A percentile compares a stretch with the other conserved stretches of the same genome.
Conservation (phyloP, 257 asterid species). For the Echites panduratus region DNA sequence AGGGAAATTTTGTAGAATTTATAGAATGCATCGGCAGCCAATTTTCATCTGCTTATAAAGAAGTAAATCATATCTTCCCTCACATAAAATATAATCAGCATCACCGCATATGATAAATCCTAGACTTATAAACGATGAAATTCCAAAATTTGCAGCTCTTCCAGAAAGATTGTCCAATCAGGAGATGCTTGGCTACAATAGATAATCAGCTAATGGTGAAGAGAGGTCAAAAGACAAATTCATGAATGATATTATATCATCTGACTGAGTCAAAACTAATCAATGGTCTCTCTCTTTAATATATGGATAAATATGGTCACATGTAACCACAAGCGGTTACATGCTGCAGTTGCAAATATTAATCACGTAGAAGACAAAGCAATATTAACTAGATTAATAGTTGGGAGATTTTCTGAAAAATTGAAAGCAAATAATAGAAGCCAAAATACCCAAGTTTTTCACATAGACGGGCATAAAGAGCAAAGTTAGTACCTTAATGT, state of each 20-base stretch:
- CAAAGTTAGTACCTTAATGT: slow-evolving; percentile 59
- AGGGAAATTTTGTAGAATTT: not conserved
- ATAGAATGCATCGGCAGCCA: not conserved
- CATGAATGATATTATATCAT: not conserved
- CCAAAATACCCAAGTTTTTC: not conserved
- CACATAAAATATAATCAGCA: not conserved
- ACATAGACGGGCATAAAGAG: slow-evolving; percentile 1
- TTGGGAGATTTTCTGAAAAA: not conserved
- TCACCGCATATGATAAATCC: not conserved
- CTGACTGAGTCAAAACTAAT: not conserved
- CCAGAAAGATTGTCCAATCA: not conserved
- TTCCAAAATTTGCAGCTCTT: not conserved
- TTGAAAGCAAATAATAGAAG: not conserved
- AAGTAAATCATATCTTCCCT: not conserved
- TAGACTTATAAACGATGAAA: not conserved
- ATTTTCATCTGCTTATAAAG: not conserved
- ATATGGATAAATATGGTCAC: not conserved
- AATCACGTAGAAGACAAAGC: not conserved
- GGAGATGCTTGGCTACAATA: not conserved
- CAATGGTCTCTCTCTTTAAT: not conserved
- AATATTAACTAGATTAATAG: not conserved
- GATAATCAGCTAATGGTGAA: not conserved
- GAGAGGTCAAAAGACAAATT: not conserved
- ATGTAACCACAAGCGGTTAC: not conserved
- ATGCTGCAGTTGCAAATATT: not conserved